phyloP scores from a whole-genome alignment of 1,139 yeast species.

The Yamadazyma friedrichii region DNA sequence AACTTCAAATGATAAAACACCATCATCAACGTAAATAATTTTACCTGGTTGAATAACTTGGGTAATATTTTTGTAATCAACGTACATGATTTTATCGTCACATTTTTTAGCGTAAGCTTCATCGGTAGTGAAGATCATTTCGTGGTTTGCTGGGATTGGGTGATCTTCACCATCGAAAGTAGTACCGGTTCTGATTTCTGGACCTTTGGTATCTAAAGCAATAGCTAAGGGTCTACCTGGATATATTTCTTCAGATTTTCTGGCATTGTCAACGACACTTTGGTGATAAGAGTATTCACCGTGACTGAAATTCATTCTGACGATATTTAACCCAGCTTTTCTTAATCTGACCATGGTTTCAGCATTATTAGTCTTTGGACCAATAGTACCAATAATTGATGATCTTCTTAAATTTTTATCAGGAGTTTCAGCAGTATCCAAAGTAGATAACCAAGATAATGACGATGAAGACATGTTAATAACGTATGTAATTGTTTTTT shows the following conservation, averaged over 20 bases:
- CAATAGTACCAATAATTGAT: constrained; percentile 96
- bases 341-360: constrained; percentile 85
- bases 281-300: constrained; percentile 98
- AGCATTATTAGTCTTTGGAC: constrained; percentile 92
- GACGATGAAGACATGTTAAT: constrained; percentile 29
- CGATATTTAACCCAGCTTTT: constrained; percentile 96
- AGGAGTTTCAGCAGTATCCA: constrained; percentile 77
- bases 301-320: constrained; percentile 98
- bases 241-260: constrained; percentile 86
- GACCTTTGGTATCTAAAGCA: constrained; percentile 99
- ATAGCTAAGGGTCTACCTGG: constrained; percentile 97
- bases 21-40: constrained; percentile 93
- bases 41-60: constrained; percentile 86
- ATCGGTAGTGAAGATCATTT: constrained; percentile 91
- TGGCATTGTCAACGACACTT: constrained; percentile 91
- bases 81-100: constrained; percentile 78
- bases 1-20: constrained; percentile 95
- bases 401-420: constrained; percentile 89
- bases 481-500: not conserved
- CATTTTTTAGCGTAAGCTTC: constrained; percentile 68
- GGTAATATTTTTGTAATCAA: constrained; percentile 95
- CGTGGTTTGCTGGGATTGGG: constrained; percentile 82
- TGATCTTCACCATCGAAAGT: constrained; percentile 76
- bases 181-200: constrained; percentile 98
- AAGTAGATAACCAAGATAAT: constrained; percentile 74